These are phyloP conservation scores for Cyberlindnera mycetangii DNA, from an alignment of 805 yeast genomes.

Conservation along the genomic window DNA sequence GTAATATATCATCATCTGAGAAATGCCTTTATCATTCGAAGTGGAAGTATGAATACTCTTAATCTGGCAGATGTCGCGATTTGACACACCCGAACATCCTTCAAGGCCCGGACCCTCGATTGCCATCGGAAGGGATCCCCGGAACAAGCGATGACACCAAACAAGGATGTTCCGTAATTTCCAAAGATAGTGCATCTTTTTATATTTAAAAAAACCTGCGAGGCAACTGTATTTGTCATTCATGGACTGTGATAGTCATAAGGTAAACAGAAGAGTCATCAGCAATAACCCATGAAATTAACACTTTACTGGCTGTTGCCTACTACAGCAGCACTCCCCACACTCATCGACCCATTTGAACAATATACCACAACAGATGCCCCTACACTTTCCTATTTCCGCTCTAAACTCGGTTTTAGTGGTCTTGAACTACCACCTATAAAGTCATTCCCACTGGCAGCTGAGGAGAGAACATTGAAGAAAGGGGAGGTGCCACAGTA, in stretches of 20 bases:
- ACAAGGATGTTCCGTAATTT: background rate
- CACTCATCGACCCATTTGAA: constrained; percentile 17
- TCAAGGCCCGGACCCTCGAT: background rate
- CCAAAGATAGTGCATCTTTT: too few relatives aligned
- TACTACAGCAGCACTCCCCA: background rate
- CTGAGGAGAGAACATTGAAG: constrained; percentile 35
- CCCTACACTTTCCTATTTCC: constrained; percentile 9
- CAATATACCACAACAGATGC: constrained; percentile 10
- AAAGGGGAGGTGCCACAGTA: constrained; percentile 62
- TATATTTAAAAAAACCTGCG: too few relatives aligned
- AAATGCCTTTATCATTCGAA: too few relatives aligned
- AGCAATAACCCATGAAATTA: background rate
- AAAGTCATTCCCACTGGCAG: constrained; percentile 28
- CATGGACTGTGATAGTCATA: background rate
- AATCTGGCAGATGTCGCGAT: background rate
- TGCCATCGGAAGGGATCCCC: background rate
- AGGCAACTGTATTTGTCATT: too few relatives aligned
- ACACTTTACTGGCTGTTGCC: background rate
- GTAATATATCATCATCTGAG: background rate
- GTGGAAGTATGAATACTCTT: background rate
- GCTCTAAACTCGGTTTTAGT: constrained; percentile 2
- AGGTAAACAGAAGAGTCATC: background rate
- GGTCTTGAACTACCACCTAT: constrained; percentile 35
- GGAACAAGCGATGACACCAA: constrained; percentile 1
- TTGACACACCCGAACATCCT: background rate